Evolutionary conservation across 2,329 filamentous ascomycete genomes (phyloP), one percentile per base, ranked within the genome.

Genomic region (Mycosphaerelloides madeirae): DNA sequence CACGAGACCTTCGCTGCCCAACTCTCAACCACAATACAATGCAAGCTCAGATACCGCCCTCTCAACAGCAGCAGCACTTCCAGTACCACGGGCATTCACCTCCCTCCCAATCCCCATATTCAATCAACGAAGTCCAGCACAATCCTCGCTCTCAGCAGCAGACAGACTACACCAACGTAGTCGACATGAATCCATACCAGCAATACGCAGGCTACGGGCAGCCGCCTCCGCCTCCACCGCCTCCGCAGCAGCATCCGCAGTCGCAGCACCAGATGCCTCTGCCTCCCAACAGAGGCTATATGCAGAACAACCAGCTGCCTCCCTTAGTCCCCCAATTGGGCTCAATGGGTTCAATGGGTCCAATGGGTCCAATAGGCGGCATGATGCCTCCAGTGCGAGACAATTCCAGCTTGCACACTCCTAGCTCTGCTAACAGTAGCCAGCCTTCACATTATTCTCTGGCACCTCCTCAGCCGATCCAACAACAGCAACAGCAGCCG

Each of bases 101-200:
- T 18, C 34, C 41, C 11, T 20, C 45, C 12, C 47, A 47, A 19
- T 38, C 47, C 20, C 49, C 50, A 32, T 54, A 54, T 43, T 29
- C 41, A 16, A 37, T 49, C 29, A 54, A 54, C 46, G 49, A 46
- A 36, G 41, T 50, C 20, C 42, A 48, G 25, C 43, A 49, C 41
- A 38, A 48, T 32, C 33, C 45, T 22, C 44, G 37, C 18, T 36
- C 51, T 11, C 51, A 48, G 43, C 39, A 34, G 20, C 35, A 37
- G 25, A 40, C 22, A 39, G 50, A 46, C 16, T 46, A 53, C 15
- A 28, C 44, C 36, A 51, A 46, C 44, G 45, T 42, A n/a, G 39
- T n/a, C 31, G 48, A 56, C 41, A 53, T 53, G 46, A 54, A 55
- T 33, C 53, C 52, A 35, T 56, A 54, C 39, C 45, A 54, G 34